Base-by-base conservation (phyloP, 306 rosid species). In the Dryas drummondii region DNA sequence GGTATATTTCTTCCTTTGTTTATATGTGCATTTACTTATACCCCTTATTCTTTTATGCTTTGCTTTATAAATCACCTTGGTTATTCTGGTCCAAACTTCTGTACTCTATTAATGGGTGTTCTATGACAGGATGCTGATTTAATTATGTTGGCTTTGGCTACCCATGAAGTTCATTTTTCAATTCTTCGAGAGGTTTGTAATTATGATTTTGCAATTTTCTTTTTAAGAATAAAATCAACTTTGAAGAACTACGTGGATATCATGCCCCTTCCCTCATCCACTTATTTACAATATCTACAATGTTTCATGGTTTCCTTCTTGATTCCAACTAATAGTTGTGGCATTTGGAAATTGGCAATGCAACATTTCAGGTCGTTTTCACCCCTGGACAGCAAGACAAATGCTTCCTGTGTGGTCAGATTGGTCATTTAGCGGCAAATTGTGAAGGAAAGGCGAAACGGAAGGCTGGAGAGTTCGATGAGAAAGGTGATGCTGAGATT, bases 111-210 rank as follows among this genome's bases (percentile, higher is more conserved):
- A 78, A 69, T 72, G 78, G 56, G 45, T 77, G 65, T 82, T 54
- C 17, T 40, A 50, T 86, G 65, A 68, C 91, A 96, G 99, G 99
- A 96, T 88, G 99, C 99, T 11, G 99, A 96, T 88, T 84, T 96
- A 84, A 96, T 96, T 71, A 96, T 96, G 99, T 82, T 96, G 85
- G 99, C 89, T 67, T 82, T 96, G 85, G 96, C 99, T 76, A 96
- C 98, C 64, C 99, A 96, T 84, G 99, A 96, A 84, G 62, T 92
- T 72, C 99, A 96, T 87, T 96, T 96, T 82, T 90, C 99, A 72
- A 92, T 96, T 77, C 90, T 96, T 72, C 88, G 99, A 74, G 99
- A 96, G 98, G 99, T 96, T 70, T 78, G 94, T 80, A 71, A 58
- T 72, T 56, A 45, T 52, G 11, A 9, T 40, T 19, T 69, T 57